Evolutionary conservation across 495 filamentous ascomycete genomes (phyloP), one percentile per base, ranked within the genome.

Genomic region (Hypoxylon lienhwacheense): DNA sequence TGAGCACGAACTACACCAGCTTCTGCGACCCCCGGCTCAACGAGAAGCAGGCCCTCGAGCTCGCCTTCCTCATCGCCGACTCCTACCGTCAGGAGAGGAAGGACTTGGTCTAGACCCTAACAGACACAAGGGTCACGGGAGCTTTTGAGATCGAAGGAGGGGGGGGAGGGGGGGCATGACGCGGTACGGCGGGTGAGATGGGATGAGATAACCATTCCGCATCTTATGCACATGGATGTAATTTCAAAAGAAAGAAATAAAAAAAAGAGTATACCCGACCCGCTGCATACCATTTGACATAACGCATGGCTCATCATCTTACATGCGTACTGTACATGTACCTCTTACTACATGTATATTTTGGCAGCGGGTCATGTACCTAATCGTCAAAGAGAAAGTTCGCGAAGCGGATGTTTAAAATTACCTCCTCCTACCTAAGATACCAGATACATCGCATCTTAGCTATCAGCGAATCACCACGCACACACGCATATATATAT

Each of bases 1-100:
- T 98, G 28, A 82, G 82, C 3, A 80, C 89, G 39, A 87, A 95
- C 45, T 98, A 98, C 68, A 95, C 88, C 2, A 93, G 86, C 20
- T 97, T 91, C 75, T 98, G 93, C 69, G 93, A 98, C 66, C 93
- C 93, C 3, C 73, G 93, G 7, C 73, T 98, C 36, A 98, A 98
- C 66, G 93, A 97, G 79, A 96, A 97, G 70, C 93, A 98, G 74
- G 90, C 93, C 11, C 78, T 98, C 17, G 93, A 98, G 71, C 71
- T 97, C 66, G 90, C 93, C 1, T 98, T 98, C 69, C 70, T 98
- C 65, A 84, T 98, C 47, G 93, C 93, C 1, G 90, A 87, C 5
- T 89, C 89, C 66, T 95, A 71, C 34, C 64, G 75, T 28, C 66
- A 66, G 35, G 75, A 75, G 59, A 61, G 74, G 47, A 53, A 48